Evolutionary conservation across 2,329 filamentous ascomycete species (phyloP).

Genomic region (Fonsecaea pedrosoi): DNA sequence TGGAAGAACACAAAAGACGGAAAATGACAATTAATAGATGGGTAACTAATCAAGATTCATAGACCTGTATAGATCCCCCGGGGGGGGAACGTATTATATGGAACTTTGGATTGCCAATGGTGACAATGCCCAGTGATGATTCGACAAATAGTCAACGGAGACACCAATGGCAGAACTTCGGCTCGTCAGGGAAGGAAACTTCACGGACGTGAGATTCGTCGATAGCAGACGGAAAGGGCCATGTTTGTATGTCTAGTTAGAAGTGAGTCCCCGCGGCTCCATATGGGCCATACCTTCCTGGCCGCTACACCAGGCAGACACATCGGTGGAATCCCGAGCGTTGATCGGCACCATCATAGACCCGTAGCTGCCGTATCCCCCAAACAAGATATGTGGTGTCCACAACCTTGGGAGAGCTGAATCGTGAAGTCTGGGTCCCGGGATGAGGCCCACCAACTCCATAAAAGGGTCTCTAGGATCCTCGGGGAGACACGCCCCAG

Average conservation of each 20-base stretch:
- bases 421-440: neutral
- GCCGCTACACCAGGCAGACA: neutral
- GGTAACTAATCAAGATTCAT: neutral
- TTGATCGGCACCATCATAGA: neutral
- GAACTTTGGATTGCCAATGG: neutral
- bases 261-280: neutral
- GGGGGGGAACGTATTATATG: neutral
- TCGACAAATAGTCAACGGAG: slow-evolving; percentile 11
- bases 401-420: neutral
- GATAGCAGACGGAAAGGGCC: neutral
- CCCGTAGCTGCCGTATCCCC: neutral
- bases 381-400: neutral
- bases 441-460: neutral
- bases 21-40: neutral
- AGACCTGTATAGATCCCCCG: neutral
- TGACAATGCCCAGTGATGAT: neutral
- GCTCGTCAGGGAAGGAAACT: slow-evolving; percentile 5
- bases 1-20: neutral
- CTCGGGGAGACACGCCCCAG: neutral
- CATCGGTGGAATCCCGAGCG: neutral
- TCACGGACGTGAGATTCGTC: neutral
- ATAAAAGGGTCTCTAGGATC: neutral
- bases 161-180: slow-evolving; percentile 21
- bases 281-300: neutral
- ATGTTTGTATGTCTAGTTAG: neutral